Evolutionary conservation across 2,329 filamentous ascomycete species (phyloP), one percentile per base, ranked within the genome.

Genomic region (Rachicladosporium sp.): DNA sequence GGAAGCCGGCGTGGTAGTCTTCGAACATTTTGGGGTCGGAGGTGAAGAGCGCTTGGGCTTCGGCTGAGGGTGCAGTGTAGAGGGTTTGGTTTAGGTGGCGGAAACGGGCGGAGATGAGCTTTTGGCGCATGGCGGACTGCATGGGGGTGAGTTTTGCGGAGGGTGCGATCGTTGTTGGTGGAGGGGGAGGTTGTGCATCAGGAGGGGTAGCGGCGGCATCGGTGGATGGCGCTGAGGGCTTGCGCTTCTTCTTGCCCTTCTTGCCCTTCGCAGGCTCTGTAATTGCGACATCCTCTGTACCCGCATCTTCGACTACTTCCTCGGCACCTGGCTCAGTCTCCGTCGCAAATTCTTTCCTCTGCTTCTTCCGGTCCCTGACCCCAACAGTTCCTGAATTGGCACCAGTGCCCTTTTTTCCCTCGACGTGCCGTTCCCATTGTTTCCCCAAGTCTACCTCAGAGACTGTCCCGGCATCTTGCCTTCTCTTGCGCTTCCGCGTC

Each of bases 1-100:
- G 82, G 71, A 98, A 98, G 29, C 91, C 91, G 45, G 87, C 81
- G 65, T 98, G 91, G 63, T 98, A 98, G 64, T 96, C 88, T 50
- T 77, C 73, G 65, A 96, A 98, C 73, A 96, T 88, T 57, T 93
- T 85, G 0, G 91, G 91, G 36, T 84, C 85, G 29, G 82, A 70
- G 37, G 76, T 69, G 67, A 98, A 96, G 15, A 96, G 76, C 37
- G 73, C 66, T 50, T 91, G 77, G n/a, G 91, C 83, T 48, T 91
- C 78, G 29, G 70, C 69, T 0, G 91, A 98, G 1, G 88, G 84
- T 6, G 80, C 84, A 4, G 89, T 96, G 67, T 98, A 98, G 10
- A 98, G 78, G 0, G 86, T 89, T 67, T 98, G 83, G 62, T 98
- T 98, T 45, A 98, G 78, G 63, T 96, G 87, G 47, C 91, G 86